A percentile compares a stretch with the other conserved stretches of the same genome.
phyloP scores from a whole-genome alignment of 2,329 filamentous ascomycete genomes.

The Ophiostoma tasmaniense region DNA sequence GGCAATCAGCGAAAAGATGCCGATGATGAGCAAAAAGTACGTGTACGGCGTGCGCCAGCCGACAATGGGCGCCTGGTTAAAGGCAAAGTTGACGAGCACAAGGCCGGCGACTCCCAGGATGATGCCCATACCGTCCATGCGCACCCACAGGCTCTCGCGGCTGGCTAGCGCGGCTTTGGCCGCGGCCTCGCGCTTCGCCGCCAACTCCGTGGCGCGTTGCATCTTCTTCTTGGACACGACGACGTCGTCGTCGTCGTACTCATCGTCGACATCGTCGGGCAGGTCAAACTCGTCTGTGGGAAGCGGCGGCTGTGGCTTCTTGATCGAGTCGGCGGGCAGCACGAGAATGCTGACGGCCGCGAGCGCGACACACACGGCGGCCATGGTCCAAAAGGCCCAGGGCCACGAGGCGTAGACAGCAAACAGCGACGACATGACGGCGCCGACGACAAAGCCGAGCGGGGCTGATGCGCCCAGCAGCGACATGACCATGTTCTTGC shows the following conservation, averaged over 20 bases:
- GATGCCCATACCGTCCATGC: slow-evolving; percentile 24
- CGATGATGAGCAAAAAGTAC: slow-evolving; percentile 43
- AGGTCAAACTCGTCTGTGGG: not conserved
- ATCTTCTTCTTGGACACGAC: slow-evolving; percentile 10
- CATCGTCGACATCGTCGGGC: slow-evolving; percentile 3
- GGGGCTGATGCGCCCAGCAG: slow-evolving; percentile 41
- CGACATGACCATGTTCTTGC: slow-evolving; percentile 53
- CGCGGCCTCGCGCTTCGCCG: not conserved
- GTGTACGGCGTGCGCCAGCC: slow-evolving; percentile 45
- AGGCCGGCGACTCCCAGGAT: slow-evolving; percentile 39
- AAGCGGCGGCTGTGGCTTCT: no score
- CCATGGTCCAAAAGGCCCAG: slow-evolving; percentile 36
- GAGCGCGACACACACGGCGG: slow-evolving; percentile 23
- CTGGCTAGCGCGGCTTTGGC: not conserved
- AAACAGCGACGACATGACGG: slow-evolving; percentile 34
- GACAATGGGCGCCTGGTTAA: slow-evolving; percentile 48
- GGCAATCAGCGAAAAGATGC: slow-evolving; percentile 37
- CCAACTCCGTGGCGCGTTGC: not conserved
- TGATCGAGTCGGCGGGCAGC: slow-evolving; percentile 20
- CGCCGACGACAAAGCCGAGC: slow-evolving; percentile 37
- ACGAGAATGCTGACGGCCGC: slow-evolving; percentile 21
- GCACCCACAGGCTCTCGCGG: slow-evolving; percentile 22
- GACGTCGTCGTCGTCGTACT: slow-evolving; percentile 9
- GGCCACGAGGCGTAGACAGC: slow-evolving; percentile 38
- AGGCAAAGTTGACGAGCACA: slow-evolving; percentile 49